Evolutionary conservation across 1,284 basidiomycete genomes (phyloP).

Genomic region (Rhodotorula sp.): DNA sequence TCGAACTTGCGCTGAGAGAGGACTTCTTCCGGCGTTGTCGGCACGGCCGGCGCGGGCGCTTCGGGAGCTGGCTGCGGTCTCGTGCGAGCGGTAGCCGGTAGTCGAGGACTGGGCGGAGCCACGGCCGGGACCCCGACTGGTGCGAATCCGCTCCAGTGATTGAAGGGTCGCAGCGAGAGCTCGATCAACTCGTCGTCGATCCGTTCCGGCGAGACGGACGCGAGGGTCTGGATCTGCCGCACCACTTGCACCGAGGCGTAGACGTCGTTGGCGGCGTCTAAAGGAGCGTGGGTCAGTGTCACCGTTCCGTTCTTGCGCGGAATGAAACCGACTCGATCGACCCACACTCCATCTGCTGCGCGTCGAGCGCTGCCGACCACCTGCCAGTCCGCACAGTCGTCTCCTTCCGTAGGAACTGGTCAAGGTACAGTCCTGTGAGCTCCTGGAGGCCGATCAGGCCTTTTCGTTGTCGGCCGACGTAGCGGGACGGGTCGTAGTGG

Average conservation of each 20-base stretch:
- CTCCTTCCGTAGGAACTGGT: constrained; percentile 47
- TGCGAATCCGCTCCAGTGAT: background rate
- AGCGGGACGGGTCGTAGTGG: constrained; percentile 45
- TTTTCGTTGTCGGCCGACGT: constrained; percentile 16
- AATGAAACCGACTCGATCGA: constrained; percentile 3
- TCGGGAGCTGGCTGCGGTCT: too few relatives aligned
- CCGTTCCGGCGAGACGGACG: background rate
- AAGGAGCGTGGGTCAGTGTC: background rate
- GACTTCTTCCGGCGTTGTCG: background rate
- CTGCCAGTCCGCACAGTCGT: constrained; percentile 45
- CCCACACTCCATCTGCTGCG: constrained; percentile 49
- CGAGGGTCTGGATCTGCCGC: constrained; percentile 12
- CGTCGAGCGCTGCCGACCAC: constrained; percentile 46
- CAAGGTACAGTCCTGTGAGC: constrained; percentile 46
- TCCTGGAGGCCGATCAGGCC: constrained; percentile 48
- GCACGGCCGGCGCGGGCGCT: background rate
- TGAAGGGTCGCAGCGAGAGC: background rate
- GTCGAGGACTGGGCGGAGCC: background rate
- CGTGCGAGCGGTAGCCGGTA: background rate
- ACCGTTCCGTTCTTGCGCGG: background rate
- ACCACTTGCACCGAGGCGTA: constrained; percentile 48
- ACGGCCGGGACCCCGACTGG: background rate
- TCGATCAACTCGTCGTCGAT: background rate
- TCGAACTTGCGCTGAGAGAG: constrained; percentile 22
- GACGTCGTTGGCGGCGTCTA: constrained; percentile 53